Evolutionary conservation across 345 rosid species (phyloP), one percentile per base, ranked within the genome.

Genomic region (Salix koriyanagi): DNA sequence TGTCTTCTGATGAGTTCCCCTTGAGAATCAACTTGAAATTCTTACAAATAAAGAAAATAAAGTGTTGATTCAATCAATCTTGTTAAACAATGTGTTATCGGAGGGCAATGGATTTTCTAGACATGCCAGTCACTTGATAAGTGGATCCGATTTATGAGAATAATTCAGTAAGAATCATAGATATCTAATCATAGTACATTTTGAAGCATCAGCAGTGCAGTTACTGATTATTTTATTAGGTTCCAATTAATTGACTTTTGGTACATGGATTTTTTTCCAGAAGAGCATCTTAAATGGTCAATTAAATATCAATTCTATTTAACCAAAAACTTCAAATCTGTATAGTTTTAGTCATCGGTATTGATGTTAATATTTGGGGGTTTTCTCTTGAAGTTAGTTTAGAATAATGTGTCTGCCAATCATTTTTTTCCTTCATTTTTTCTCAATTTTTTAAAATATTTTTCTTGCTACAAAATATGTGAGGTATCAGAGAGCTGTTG

Each of bases 401-500:
- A 9, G 18, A 15, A 34, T 26, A 15, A 34, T 12, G 7, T 32
- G 39, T 28, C 44, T 28, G 18, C 25, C 66, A 62, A 62, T 34
- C n/a, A 36, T 62, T 30, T 72, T 6, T 8, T 34, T 0, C 69
- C 39, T 58, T 67, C 10, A 56, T 3, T 74, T 64, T 71, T 28
- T 73, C 4, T 61, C 8, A 1, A 34, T 5, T 21, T 6, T 19
- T 19, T 39, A 32, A 69, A 28, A 42, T 30, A 18, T 34, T 21
- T 34, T 50, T 61, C 32, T 5, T 79, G 19, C 21, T 48, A 23
- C 41, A 25, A 67, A 44, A 54, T 48, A n/a, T 79, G 23, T 75
- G 81, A 39, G 80, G 75, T 77, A 26, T 69, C 85, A 93, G 98
- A 86, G 86, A 64, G 98, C 97, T 74, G 89, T 86, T 80, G 95